Conservation (phyloP, 768 basidiomycete genomes). For the Lentinula boryana region DNA sequence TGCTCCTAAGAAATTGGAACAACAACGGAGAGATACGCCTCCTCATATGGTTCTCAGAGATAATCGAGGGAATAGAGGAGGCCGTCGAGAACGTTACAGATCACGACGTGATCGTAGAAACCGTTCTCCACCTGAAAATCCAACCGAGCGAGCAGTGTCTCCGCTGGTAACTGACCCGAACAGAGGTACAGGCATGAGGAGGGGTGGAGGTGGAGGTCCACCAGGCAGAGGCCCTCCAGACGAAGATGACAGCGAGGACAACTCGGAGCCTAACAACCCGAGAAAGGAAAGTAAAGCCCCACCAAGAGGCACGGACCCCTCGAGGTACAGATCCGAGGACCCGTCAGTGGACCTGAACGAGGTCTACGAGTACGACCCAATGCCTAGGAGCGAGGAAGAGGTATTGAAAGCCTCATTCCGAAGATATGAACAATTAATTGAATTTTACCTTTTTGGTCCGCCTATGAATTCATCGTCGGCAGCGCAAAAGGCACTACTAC, state of each 20-base stretch:
- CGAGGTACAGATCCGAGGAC: not conserved
- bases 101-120: no score
- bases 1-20: no score
- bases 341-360: not conserved
- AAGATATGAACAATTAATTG: not conserved
- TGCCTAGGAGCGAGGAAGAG: not conserved
- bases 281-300: not conserved
- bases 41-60: no score
- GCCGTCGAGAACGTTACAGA: no score
- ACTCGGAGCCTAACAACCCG: not conserved
- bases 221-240: not conserved
- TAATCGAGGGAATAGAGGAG: no score
- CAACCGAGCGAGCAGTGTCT: no score
- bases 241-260: not conserved
- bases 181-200: not conserved
- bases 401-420: not conserved
- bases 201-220: not conserved
- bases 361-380: not conserved
- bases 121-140: no score
- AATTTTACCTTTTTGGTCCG: not conserved
- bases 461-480: not conserved
- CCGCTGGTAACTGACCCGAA: no score
- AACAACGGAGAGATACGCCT: no score
- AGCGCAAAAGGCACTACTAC: not conserved
- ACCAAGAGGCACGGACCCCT: not conserved